A percentile compares a stretch with the other conserved stretches of the same genome.
Evolutionary conservation across 495 filamentous ascomycete genomes (phyloP).

Genomic region (Neurospora sp.): DNA sequence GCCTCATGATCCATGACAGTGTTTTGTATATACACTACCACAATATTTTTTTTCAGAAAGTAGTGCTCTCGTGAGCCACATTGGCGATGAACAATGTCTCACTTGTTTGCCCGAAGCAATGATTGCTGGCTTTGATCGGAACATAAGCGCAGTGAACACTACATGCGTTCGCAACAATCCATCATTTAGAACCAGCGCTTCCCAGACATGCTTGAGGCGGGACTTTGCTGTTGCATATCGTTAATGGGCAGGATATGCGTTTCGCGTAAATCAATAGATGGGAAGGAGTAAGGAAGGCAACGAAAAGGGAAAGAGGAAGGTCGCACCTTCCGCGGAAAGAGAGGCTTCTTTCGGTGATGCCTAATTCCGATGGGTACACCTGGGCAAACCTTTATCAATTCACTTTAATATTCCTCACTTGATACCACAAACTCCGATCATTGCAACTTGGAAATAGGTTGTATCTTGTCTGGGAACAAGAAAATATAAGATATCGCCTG

Average conservation of each 20-base stretch:
- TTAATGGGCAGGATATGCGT: not conserved
- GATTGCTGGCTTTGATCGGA: not conserved
- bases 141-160: not conserved
- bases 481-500: not conserved
- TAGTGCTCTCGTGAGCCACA: not conserved
- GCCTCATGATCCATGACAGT: slow-evolving; percentile 43
- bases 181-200: not conserved
- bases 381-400: not conserved
- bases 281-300: not conserved
- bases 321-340: not conserved
- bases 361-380: not conserved
- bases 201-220: not conserved
- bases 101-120: not conserved
- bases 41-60: not conserved
- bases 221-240: not conserved
- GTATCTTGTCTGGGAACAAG: not conserved
- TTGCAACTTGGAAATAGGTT: not conserved
- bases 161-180: not conserved
- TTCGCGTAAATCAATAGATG: not conserved
- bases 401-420: not conserved
- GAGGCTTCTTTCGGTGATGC: not conserved
- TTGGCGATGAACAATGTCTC: not conserved
- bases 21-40: not conserved
- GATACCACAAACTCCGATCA: not conserved
- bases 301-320: not conserved